Base-by-base conservation (phyloP, 257 asterid species). In the Solanum pimpinellifolium region DNA sequence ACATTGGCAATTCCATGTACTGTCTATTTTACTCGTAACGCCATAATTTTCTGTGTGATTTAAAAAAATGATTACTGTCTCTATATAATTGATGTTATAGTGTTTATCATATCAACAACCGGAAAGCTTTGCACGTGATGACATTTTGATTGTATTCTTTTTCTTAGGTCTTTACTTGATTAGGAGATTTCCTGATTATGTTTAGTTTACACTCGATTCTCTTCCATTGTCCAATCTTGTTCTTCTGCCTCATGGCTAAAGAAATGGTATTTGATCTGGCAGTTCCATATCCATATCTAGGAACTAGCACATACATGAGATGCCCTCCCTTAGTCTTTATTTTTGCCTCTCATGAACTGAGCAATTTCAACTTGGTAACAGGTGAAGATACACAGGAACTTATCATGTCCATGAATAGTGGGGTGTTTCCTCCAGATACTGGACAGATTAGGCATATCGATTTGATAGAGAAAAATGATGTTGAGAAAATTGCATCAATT, bases 341-440 rank as follows among this genome's bases (percentile, higher is more conserved):
- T 81, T 52, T 75, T 74, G n/a, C 68, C 3, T 69, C 80, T 31
- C 29, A 73, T 14, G 15, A 44, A 15, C 80, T 87, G 41, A 15
- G 47, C n/a, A 80, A 65, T 42, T 42, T 78, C 60, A 86, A 56
- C 70, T 89, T 85, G 75, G 83, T 88, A 90, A 83, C 93, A 95
- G 98, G 97, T 84, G 99, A 91, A 86, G 98, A 93, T 87, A 86
- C 91, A 62, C 91, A 75, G 74, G 95, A 91, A 59, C 83, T 85
- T 84, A 90, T 85, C 78, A 81, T 9, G 56, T 90, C 89, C 49
- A 69, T 89, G 46, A 84, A 46, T 83, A 85, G 59, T 78, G 47
- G 73, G 74, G 87, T 75, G 29, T 87, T 91, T 6, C 91, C 92
- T 33, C 91, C 94, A 65, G 83, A 86, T 73, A 76, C 91, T 31